A percentile compares a stretch with the other conserved stretches of the same genome.
These are phyloP conservation scores for Didymella lethalis DNA, from an alignment of 2,329 filamentous ascomycete species.

Conservation along the genomic window DNA sequence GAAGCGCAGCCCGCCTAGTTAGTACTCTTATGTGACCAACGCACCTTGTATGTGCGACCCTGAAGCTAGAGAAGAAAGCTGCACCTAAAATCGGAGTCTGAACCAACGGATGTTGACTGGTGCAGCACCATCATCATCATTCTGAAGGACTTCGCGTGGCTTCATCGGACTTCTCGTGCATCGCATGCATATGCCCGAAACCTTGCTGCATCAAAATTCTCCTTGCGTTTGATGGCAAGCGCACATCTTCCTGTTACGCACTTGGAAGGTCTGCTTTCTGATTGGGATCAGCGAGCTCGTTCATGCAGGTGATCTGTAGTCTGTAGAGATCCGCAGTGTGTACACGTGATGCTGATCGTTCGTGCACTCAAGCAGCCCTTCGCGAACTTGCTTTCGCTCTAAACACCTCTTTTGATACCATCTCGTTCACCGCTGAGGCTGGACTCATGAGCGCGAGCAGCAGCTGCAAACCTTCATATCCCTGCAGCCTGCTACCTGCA, in stretches of 20 bases:
- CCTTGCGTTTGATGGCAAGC: neutral
- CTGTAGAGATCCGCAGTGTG: neutral
- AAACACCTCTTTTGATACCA: neutral
- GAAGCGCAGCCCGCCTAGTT: constrained; percentile 5
- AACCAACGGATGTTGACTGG: neutral
- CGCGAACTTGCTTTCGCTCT: neutral
- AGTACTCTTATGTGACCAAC: constrained; percentile 1
- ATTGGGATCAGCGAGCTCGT: neutral
- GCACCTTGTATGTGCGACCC: neutral
- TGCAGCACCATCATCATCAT: neutral
- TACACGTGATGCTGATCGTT: neutral
- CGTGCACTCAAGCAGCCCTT: neutral
- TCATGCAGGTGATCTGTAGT: neutral
- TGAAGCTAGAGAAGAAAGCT: neutral
- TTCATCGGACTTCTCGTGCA: constrained; percentile 3
- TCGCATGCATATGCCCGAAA: constrained; percentile 4
- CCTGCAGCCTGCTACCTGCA: neutral
- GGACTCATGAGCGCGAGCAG: neutral
- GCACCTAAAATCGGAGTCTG: neutral
- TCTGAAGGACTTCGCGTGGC: neutral
- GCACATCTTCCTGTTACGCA: neutral
- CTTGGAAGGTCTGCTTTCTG: neutral
- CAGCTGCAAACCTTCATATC: neutral
- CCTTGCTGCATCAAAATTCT: constrained; percentile 6
- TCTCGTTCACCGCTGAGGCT: neutral